Percentiles rank a stretch among this genome's conserved stretches.
Evolutionary conservation across 805 yeast genomes (phyloP).

Genomic region (Cyberlindnera saturnus): DNA sequence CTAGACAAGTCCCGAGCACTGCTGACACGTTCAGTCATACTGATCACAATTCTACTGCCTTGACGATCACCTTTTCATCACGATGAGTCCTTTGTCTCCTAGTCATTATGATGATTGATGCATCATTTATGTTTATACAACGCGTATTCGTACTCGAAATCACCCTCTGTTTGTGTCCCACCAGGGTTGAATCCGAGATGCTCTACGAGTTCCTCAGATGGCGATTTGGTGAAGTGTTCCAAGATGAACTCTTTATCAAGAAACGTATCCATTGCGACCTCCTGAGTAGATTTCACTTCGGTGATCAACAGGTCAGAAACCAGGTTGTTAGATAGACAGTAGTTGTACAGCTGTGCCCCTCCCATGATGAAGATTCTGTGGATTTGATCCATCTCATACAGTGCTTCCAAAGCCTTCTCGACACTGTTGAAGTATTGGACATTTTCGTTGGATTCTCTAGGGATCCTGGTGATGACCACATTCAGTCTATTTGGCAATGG

Average conservation of each 20-base stretch:
- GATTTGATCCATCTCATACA: constrained; percentile 27
- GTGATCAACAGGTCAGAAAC: constrained; percentile 63
- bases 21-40: too few species aligned
- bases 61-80: too few species aligned
- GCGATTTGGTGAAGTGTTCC: constrained; percentile 32
- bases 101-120: background rate
- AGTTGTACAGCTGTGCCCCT: constrained; percentile 81
- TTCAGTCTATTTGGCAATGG: constrained; percentile 77
- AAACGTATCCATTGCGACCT: constrained; percentile 61
- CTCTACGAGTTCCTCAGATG: constrained; percentile 29
- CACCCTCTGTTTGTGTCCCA: constrained; percentile 36
- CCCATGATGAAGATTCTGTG: constrained; percentile 81
- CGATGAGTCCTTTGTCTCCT: too few species aligned
- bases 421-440: constrained; percentile 34
- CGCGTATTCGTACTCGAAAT: constrained; percentile 51
- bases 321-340: constrained; percentile 38
- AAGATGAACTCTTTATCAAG: constrained; percentile 34
- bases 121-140: constrained; percentile 40
- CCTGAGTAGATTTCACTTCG: constrained; percentile 41
- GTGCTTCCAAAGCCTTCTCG: constrained; percentile 32
- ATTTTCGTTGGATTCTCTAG: constrained; percentile 21
- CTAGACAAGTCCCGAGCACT: too few species aligned
- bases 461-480: constrained; percentile 53
- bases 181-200: constrained; percentile 29
- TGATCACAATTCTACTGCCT: too few species aligned